These are phyloP conservation scores for Thielaviopsis euricoi DNA, from an alignment of 2,329 filamentous ascomycete genomes.

Conservation along the genomic window DNA sequence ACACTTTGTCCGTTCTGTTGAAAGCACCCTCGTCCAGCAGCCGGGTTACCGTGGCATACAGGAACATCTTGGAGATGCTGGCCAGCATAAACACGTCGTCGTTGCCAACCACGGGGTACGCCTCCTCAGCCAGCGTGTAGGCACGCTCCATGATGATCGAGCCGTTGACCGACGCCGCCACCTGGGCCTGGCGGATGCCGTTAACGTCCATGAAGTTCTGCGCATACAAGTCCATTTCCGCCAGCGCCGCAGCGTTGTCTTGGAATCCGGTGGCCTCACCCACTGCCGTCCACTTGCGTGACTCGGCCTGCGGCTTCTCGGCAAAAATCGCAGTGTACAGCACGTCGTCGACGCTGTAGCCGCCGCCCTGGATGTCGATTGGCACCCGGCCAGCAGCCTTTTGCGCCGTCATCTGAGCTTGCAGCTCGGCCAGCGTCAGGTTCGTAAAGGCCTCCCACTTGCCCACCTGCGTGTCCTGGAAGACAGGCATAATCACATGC, in stretches of 20 bases:
- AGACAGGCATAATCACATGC: slow-evolving; percentile 10
- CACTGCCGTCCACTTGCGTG: slow-evolving; percentile 8
- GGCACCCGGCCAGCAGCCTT: slow-evolving; percentile 9
- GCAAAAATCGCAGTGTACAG: slow-evolving; percentile 13
- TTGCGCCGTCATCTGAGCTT: slow-evolving; percentile 4
- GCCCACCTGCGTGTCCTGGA: slow-evolving; percentile 11
- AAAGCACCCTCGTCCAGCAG: slow-evolving; percentile 10
- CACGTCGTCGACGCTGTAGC: slow-evolving; percentile 1
- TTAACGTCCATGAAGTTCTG: slow-evolving; percentile 12
- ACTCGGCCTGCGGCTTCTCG: slow-evolving; percentile 3
- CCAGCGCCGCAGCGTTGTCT: neutral
- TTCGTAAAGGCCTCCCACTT: slow-evolving; percentile 9
- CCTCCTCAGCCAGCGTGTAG: slow-evolving; percentile 13
- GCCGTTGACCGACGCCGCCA: slow-evolving; percentile 9
- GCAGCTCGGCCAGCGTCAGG: slow-evolving; percentile 6
- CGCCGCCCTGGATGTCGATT: slow-evolving; percentile 12
- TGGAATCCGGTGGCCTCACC: slow-evolving; percentile 1
- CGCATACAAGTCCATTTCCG: slow-evolving; percentile 4
- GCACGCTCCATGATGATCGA: slow-evolving; percentile 9
- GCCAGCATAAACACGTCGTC: slow-evolving; percentile 12
- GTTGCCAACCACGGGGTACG: slow-evolving; percentile 7
- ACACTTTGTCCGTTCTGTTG: slow-evolving; percentile 3
- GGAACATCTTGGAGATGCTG: slow-evolving; percentile 13
- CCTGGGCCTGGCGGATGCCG: slow-evolving; percentile 12
- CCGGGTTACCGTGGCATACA: slow-evolving; percentile 11